These are phyloP conservation scores for Penicillium alfredii DNA, from an alignment of 495 filamentous ascomycete genomes.

Conservation along the genomic window DNA sequence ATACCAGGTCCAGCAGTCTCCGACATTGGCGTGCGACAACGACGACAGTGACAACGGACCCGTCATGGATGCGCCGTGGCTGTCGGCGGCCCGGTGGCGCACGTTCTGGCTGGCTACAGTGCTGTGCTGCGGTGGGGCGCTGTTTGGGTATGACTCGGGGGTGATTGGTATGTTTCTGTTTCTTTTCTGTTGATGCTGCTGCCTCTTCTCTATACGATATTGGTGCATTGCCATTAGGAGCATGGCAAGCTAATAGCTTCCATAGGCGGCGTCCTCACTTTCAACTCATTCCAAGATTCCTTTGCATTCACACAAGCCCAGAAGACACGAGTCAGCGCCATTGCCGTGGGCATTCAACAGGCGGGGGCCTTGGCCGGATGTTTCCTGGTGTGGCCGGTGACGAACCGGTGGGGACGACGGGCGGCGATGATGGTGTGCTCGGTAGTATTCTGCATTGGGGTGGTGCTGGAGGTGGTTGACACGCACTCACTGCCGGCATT, in stretches of 20 bases:
- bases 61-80: constrained; percentile 18
- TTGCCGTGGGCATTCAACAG: constrained; percentile 44
- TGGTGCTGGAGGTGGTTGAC: constrained; percentile 40
- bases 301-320: constrained; percentile 32
- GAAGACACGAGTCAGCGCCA: constrained; percentile 36
- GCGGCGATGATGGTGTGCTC: constrained; percentile 40
- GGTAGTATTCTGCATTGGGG: constrained; percentile 41
- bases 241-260: neutral
- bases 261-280: constrained; percentile 42
- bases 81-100: constrained; percentile 33
- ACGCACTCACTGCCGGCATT: constrained; percentile 37
- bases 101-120: constrained; percentile 51
- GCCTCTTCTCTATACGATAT: too few relatives aligned
- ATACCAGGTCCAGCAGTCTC: too few relatives aligned
- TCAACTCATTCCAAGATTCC: constrained; percentile 40
- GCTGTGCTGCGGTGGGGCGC: constrained; percentile 38
- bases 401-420: constrained; percentile 38
- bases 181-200: too few relatives aligned
- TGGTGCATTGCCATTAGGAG: too few relatives aligned
- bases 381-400: constrained; percentile 47
- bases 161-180: constrained; percentile 34
- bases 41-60: neutral
- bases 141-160: constrained; percentile 43
- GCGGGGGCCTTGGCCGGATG: constrained; percentile 43
- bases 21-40: too few relatives aligned